Percentiles rank a stretch among this genome's conserved stretches.
These are phyloP conservation scores for Termitomyces sp. DNA, from an alignment of 768 basidiomycete species.

Conservation along the genomic window DNA sequence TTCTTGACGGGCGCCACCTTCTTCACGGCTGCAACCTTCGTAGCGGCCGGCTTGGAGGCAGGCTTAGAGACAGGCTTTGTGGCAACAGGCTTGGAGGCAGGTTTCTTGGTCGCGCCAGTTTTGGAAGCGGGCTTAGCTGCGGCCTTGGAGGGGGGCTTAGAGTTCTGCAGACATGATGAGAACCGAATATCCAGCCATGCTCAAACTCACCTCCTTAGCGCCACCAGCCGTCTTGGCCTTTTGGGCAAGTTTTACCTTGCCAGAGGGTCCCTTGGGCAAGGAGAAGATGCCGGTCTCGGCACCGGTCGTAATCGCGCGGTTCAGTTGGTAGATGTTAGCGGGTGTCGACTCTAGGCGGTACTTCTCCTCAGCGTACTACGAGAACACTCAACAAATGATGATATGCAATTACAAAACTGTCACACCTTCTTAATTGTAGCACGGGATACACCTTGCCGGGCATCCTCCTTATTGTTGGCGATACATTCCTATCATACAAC, in stretches of 20 bases:
- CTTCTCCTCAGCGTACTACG: conserved; percentile 74
- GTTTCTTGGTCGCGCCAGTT: conserved; percentile 26
- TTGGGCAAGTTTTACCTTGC: conserved; percentile 55
- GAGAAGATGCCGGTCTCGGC: conserved; percentile 41
- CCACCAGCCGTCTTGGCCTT: conserved; percentile 39
- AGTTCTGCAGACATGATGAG: conserved; percentile 28
- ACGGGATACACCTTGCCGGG: conserved; percentile 70
- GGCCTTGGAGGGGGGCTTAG: conserved; percentile 38
- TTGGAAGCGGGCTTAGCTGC: conserved; percentile 26
- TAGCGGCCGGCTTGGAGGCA: conserved; percentile 21
- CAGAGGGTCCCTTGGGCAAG: conserved; percentile 41
- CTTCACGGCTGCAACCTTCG: conserved; percentile 31
- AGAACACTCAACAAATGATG: conserved; percentile 9
- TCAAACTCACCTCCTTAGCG: conserved; percentile 53
- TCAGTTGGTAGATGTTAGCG: conserved; percentile 64
- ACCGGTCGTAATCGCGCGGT: conserved; percentile 66
- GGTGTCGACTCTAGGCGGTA: conserved; percentile 71
- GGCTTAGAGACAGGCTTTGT: conserved; percentile 25
- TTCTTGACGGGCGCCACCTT: conserved; percentile 53
- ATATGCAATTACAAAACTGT: conserved; percentile 2
- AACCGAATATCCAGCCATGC: background rate
- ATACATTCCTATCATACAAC: conserved; percentile 59
- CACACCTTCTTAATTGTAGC: conserved; percentile 76
- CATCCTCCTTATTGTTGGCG: conserved; percentile 53
- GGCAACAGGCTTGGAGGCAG: conserved; percentile 26